Percentiles rank a stretch among this genome's conserved stretches.
These are phyloP conservation scores for Tylopilus felleus DNA, from an alignment of 768 basidiomycete genomes.

Conservation along the genomic window DNA sequence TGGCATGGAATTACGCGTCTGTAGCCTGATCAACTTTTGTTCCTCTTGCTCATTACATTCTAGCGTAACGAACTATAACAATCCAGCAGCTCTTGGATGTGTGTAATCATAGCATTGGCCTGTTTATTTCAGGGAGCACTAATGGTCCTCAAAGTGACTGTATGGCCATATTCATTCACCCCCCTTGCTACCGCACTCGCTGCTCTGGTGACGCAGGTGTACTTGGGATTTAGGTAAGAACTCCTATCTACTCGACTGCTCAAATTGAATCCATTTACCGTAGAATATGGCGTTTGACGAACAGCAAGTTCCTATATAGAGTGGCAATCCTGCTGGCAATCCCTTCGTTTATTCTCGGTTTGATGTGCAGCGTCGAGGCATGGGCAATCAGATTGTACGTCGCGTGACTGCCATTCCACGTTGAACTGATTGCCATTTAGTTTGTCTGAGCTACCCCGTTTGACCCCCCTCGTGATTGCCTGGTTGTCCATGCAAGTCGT, in stretches of 20 bases:
- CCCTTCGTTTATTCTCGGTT: slow-evolving; percentile 41
- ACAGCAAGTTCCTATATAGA: slow-evolving; percentile 24
- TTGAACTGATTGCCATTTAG: slow-evolving; percentile 25
- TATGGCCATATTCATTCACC: slow-evolving; percentile 51
- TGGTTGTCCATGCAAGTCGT: slow-evolving; percentile 47
- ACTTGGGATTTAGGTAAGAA: slow-evolving; percentile 36
- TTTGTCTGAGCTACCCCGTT: slow-evolving; percentile 36
- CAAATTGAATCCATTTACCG: neutral
- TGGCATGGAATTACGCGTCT: slow-evolving; percentile 19
- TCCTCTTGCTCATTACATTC: neutral
- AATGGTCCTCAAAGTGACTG: slow-evolving; percentile 30
- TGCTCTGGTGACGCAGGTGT: slow-evolving; percentile 49
- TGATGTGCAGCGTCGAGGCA: slow-evolving; percentile 41
- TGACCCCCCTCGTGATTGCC: slow-evolving; percentile 42
- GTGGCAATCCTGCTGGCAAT: slow-evolving; percentile 36
- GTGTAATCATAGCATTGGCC: neutral
- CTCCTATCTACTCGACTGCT: too few species aligned
- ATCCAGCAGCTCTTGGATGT: slow-evolving; percentile 15
- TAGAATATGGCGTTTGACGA: slow-evolving; percentile 18
- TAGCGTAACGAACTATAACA: slow-evolving; percentile 13
- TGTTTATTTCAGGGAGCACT: neutral
- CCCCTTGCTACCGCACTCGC: slow-evolving; percentile 44
- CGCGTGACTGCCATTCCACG: too few species aligned
- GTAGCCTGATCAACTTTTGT: neutral
- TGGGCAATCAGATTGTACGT: slow-evolving; percentile 42